These are phyloP conservation scores for Grosmannia huntii DNA, from an alignment of 2,329 filamentous ascomycete species.

Conservation along the genomic window DNA sequence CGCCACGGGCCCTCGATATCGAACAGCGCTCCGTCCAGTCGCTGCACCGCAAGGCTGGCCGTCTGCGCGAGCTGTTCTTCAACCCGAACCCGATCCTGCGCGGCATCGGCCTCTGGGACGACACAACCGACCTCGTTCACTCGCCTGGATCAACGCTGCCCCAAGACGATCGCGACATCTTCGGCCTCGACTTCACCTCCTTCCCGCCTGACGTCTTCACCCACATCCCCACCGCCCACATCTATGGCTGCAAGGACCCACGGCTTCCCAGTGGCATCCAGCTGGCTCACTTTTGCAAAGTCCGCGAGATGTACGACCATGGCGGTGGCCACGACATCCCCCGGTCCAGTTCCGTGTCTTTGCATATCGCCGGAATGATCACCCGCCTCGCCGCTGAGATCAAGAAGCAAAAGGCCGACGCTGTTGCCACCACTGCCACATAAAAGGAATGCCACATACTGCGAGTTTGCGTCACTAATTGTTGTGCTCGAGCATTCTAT, in stretches of 20 bases:
- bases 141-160: constrained; percentile 16
- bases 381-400: constrained; percentile 10
- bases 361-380: constrained; percentile 19
- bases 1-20: constrained; percentile 19
- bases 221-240: constrained; percentile 22
- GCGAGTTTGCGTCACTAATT: no score
- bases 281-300: constrained; percentile 21
- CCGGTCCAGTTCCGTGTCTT: constrained; percentile 20
- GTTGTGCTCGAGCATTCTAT: no score
- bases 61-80: constrained; percentile 15
- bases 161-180: constrained; percentile 16
- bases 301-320: constrained; percentile 22
- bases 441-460: not conserved
- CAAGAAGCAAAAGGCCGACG: not conserved
- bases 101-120: constrained; percentile 22
- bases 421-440: not conserved
- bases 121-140: constrained; percentile 20
- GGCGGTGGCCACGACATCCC: constrained; percentile 26
- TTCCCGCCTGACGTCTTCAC: constrained; percentile 20
- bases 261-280: constrained; percentile 22
- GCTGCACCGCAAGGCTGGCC: constrained; percentile 16
- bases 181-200: constrained; percentile 21
- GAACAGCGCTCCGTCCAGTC: constrained; percentile 15
- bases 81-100: constrained; percentile 16
- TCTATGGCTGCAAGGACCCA: constrained; percentile 24